Percentiles rank a stretch among this genome's conserved stretches.
phyloP scores from a whole-genome alignment of 352 stramenopile species.

The Phytopythium kandeliae region DNA sequence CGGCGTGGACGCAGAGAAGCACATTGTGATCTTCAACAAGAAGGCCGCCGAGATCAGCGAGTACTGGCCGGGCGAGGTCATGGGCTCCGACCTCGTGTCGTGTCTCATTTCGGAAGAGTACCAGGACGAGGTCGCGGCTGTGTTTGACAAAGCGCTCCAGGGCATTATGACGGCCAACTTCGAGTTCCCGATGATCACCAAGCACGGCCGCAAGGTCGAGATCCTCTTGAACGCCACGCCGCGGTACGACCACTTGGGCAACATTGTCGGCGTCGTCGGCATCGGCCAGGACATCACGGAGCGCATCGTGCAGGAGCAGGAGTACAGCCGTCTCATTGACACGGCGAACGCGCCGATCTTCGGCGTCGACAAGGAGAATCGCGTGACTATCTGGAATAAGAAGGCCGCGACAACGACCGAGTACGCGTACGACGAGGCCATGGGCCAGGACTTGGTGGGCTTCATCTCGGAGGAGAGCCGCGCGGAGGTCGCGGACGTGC shows the following conservation, averaged over 20 bases:
- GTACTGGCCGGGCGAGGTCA: slow-evolving; percentile 83
- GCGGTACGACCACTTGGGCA: slow-evolving; percentile 50
- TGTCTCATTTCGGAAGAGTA: slow-evolving; percentile 75
- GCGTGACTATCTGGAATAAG: slow-evolving; percentile 92
- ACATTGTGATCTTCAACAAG: slow-evolving; percentile 87
- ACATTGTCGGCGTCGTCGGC: slow-evolving; percentile 67
- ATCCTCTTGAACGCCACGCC: slow-evolving; percentile 77
- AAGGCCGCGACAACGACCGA: slow-evolving; percentile 86
- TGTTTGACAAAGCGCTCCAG: slow-evolving; percentile 67
- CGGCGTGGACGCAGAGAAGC: slow-evolving; percentile 47
- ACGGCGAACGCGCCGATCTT: slow-evolving; percentile 83
- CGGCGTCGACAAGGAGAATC: slow-evolving; percentile 71
- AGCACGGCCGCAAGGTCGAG: slow-evolving; percentile 63
- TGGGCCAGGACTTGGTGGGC: slow-evolving; percentile 65
- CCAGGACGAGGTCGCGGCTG: slow-evolving; percentile 47
- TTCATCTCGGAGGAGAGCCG: slow-evolving; percentile 71
- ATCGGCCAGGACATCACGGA: slow-evolving; percentile 84
- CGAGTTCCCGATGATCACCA: slow-evolving; percentile 81
- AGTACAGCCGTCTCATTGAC: slow-evolving; percentile 78
- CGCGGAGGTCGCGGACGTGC: slow-evolving; percentile 52
- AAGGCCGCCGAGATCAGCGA: slow-evolving; percentile 87
- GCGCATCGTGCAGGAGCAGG: slow-evolving; percentile 71
- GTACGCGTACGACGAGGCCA: slow-evolving; percentile 83
- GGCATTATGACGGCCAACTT: slow-evolving; percentile 70
- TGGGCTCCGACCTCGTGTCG: slow-evolving; percentile 74